Conservation (phyloP, 2,329 filamentous ascomycete genomes). For the Ophiostoma australiae region DNA sequence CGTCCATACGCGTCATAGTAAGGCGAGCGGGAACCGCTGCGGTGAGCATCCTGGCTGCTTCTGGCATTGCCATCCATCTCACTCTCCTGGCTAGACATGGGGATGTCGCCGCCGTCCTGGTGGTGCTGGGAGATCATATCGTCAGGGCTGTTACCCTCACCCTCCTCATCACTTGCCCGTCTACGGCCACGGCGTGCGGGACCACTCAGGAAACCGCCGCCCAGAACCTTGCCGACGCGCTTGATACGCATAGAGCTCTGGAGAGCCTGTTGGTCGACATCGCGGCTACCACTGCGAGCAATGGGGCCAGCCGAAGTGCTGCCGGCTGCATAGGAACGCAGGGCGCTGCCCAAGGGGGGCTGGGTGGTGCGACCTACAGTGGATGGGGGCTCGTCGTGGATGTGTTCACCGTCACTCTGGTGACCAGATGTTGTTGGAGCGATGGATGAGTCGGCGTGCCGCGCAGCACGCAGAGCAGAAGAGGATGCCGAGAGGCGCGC, state of each 20-base stretch:
- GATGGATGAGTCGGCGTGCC: conserved; percentile 27
- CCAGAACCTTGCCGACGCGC: conserved; percentile 65
- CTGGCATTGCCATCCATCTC: conserved; percentile 30
- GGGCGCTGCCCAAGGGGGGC: conserved; percentile 48
- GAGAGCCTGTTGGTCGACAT: conserved; percentile 49
- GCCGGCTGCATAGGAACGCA: conserved; percentile 44
- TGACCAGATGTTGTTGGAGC: conserved; percentile 28
- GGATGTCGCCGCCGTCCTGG: conserved; percentile 40
- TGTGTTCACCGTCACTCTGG: conserved; percentile 46
- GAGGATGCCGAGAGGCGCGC: conserved; percentile 38
- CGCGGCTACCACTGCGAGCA: conserved; percentile 23
- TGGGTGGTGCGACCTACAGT: conserved; percentile 41
- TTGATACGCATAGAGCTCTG: conserved; percentile 75
- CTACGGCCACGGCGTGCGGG: conserved; percentile 71
- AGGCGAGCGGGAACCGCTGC: conserved; percentile 37
- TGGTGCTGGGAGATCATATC: conserved; percentile 31
- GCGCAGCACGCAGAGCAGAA: conserved; percentile 34
- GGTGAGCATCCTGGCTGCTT: conserved; percentile 37
- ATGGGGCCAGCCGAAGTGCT: conserved; percentile 27
- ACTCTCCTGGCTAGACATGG: conserved; percentile 40
- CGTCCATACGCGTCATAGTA: conserved; percentile 43
- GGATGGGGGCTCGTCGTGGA: conserved; percentile 43
- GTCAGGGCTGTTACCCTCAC: conserved; percentile 36
- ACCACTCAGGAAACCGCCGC: conserved; percentile 70
- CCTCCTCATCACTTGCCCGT: conserved; percentile 61